phyloP scores from a whole-genome alignment of 768 basidiomycete genomes.

The Imleria badia region DNA sequence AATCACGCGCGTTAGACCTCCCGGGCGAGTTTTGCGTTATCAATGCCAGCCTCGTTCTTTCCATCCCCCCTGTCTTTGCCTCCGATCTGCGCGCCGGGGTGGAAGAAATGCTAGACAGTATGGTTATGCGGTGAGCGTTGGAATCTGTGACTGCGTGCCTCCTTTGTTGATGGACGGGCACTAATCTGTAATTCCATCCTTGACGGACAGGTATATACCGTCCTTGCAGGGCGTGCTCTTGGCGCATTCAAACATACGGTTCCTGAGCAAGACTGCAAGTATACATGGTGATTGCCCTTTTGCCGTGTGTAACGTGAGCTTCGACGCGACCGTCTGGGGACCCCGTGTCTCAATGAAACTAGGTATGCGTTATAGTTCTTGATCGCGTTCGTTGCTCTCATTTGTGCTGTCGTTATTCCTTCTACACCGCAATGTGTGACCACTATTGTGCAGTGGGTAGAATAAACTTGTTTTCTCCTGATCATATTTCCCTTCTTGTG shows the following conservation, averaged over 20 bases:
- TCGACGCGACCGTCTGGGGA: constrained; percentile 88
- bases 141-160: constrained; percentile 1
- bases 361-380: constrained; percentile 43
- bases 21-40: constrained; percentile 59
- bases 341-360: constrained; percentile 81
- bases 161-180: not conserved
- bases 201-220: constrained; percentile 71
- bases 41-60: constrained; percentile 64
- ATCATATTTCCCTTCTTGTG: constrained; percentile 87
- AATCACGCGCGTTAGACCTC: constrained; percentile 32
- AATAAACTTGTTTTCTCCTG: constrained; percentile 85
- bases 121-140: constrained; percentile 84
- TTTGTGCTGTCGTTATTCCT: not conserved
- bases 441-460: constrained; percentile 60
- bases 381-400: not conserved
- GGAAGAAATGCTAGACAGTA: constrained; percentile 88
- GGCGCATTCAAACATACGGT: constrained; percentile 75
- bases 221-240: constrained; percentile 86
- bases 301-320: constrained; percentile 67
- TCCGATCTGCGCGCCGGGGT: constrained; percentile 70
- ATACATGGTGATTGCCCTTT: constrained; percentile 87
- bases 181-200: not conserved
- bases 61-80: constrained; percentile 81
- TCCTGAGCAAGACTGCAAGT: constrained; percentile 60
- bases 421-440: not conserved